phyloP scores from a whole-genome alignment of 2,329 filamentous ascomycete genomes.

The Phyllachora maydis region DNA sequence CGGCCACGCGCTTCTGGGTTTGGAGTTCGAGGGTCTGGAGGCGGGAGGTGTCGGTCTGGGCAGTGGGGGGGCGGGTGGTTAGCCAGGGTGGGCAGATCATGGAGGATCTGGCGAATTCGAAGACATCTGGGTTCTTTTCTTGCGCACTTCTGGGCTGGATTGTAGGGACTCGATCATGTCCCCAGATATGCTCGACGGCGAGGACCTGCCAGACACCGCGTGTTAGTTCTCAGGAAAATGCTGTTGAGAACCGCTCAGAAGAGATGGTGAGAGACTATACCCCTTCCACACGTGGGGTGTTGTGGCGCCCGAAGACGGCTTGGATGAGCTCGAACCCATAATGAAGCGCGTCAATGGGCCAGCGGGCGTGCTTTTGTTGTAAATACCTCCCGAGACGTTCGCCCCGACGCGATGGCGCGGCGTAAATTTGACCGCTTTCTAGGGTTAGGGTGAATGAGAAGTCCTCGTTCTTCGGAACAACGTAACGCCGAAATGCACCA shows the following conservation, averaged over 20 bases:
- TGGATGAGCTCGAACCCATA: conserved; percentile 37
- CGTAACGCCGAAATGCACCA: no score
- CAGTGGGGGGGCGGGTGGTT: conserved; percentile 1
- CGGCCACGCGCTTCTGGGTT: conserved; percentile 68
- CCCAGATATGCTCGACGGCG: conserved; percentile 47
- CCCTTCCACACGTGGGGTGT: conserved; percentile 29
- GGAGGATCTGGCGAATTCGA: not conserved
- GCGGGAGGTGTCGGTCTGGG: conserved; percentile 73
- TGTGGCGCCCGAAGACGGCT: conserved; percentile 21
- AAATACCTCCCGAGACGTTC: no score
- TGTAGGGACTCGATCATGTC: conserved; percentile 69
- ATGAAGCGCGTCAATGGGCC: conserved; percentile 12
- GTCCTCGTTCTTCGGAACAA: no score
- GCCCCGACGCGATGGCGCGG: no score
- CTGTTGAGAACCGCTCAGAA: not conserved
- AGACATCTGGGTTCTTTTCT: not conserved
- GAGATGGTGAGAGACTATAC: conserved; percentile 16
- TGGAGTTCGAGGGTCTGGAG: conserved; percentile 67
- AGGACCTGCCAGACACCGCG: conserved; percentile 12
- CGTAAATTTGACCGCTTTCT: no score
- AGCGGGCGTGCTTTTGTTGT: no score
- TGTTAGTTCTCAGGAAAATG: not conserved
- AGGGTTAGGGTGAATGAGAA: no score
- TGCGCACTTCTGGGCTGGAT: conserved; percentile 59
- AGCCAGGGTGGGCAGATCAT: not conserved